Evolutionary conservation across 2,329 filamentous ascomycete species (phyloP), one percentile per base, ranked within the genome.

Genomic region (Diaporthe destruens): DNA sequence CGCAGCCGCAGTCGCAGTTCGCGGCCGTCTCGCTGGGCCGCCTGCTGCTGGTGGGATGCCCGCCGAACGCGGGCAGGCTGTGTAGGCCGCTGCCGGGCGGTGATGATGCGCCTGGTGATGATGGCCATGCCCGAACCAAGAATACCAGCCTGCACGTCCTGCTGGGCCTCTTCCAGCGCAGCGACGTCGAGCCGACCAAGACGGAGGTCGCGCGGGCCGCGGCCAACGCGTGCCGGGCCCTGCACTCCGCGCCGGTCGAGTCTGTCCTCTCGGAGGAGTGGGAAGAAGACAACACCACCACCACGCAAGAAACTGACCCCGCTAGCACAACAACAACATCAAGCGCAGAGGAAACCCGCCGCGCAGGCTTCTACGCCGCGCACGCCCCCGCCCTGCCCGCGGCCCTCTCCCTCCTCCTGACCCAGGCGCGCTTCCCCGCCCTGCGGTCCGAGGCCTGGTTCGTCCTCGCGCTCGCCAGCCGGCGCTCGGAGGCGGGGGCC

Each of bases 381-480:
- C 86, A 90, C 56, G 1, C 6, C 77, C 74, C 76, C 3, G 74
- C 81, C 25, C 78, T 90, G 16, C 76, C 80, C 18, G 77, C 80
- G 9, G 81, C 85, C 0, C 81, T 92, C 8, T 77, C 84, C 1
- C 88, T 86, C 75, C 84, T 92, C 34, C 82, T 90, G 32, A 85
- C 83, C 2, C 90, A 92, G 77, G 81, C 80, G 3, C 90, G 89
- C 75, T 92, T 89, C 84, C 87, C 89, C 0, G 83, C 87, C 2
- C 82, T 92, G 2, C 84, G 88, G 23, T 90, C 88, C 51, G 90
- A 92, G 77, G 85, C 87, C 3, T 89, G 89, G 86, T 91, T 92
- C 74, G 85, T 90, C 7, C 84, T 91, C 67, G 90, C 90, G 2
- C 84, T 92, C 44, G 88, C 91, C 85, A 85, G 86, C 53, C 84